Conservation (phyloP, 176 grass and related monocot species). For the Urochloa ruziziensis region DNA sequence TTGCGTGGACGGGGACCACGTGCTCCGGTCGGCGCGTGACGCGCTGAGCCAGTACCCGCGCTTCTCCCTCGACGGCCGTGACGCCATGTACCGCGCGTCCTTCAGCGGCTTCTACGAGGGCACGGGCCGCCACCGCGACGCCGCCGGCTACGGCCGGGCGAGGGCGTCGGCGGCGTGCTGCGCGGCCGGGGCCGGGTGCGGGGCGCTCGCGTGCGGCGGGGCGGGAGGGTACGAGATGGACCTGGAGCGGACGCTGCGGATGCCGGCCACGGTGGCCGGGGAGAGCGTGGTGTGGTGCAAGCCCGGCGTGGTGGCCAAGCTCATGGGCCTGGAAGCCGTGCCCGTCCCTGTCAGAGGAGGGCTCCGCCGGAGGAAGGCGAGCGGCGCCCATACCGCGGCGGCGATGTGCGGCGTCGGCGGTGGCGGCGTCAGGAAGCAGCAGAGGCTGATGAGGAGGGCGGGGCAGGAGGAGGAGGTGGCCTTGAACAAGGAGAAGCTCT, state of each 20-base stretch:
- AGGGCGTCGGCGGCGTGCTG: slow-evolving; percentile 39
- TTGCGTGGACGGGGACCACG: slow-evolving; percentile 69
- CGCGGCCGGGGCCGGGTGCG: slow-evolving; percentile 17
- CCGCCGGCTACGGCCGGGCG: not conserved
- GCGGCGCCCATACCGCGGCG: slow-evolving; percentile 5
- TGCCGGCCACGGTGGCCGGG: slow-evolving; percentile 69
- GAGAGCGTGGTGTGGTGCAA: slow-evolving; percentile 97
- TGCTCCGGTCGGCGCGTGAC: slow-evolving; percentile 69
- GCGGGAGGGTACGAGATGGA: slow-evolving; percentile 55
- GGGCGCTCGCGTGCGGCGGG: slow-evolving; percentile 14
- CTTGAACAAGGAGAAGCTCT: slow-evolving; percentile 61
- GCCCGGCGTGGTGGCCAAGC: slow-evolving; percentile 73
- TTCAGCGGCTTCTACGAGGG: slow-evolving; percentile 52
- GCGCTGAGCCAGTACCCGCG: slow-evolving; percentile 87
- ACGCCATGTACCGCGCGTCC: slow-evolving; percentile 84
- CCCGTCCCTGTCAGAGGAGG: slow-evolving; percentile 58
- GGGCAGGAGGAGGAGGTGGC: slow-evolving; percentile 49
- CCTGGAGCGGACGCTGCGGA: slow-evolving; percentile 57
- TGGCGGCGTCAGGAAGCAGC: slow-evolving; percentile 48
- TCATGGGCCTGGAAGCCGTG: slow-evolving; percentile 84
- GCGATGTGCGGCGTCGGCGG: not conserved
- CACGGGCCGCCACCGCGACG: not conserved
- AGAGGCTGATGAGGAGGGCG: slow-evolving; percentile 39
- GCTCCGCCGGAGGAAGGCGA: slow-evolving; percentile 31
- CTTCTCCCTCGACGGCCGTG: slow-evolving; percentile 89